Base-by-base conservation (phyloP, 352 stramenopile species). In the Globisporangium spinosum region DNA sequence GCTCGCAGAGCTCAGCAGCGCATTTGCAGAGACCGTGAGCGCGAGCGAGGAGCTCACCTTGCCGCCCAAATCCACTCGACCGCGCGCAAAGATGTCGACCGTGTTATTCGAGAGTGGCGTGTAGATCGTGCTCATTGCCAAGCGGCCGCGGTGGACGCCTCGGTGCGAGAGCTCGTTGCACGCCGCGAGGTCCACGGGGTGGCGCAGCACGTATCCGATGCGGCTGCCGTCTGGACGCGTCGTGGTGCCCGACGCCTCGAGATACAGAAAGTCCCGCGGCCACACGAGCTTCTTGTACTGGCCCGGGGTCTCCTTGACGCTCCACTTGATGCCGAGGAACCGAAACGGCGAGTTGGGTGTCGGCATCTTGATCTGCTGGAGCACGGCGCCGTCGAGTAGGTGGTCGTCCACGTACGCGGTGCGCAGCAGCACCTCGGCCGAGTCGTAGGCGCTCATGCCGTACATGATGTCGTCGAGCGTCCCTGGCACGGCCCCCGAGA, bases 381-480 rank as follows among this genome's bases (percentile, higher is more conserved):
- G 60, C 60, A 84, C 71, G 3, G 65, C 53, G 3, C 65, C 63
- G 45, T 82, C 68, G 3, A 77, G 56, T 6, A 72, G 23, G 56
- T 74, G 70, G 3, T 79, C 75, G 23, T 60, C 51, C 65, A 78
- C 73, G 62, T 78, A 81, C 23, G 66, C 54, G 15, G 70, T 57
- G 15, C 69, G 72, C 10, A 80, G 68, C 57, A 77, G 62, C 49
- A 87, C 47, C 5, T 77, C 70, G 17, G 68, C 53, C 23, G 76
- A 69, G 22, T 79, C 69, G 1, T 64, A 67, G 13, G 71, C 68
- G 13, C 65, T n/a, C 45, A 83, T 63, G 13, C 78, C 78, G 55
- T 77, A 80, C 58, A 83, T 72, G 47, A 72, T 65, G 62, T 83
- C 76, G 47, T 67, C 70, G 7, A 85, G 58, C 29, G 43, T 62